Evolutionary conservation across 2,329 filamentous ascomycete species (phyloP).

Genomic region (Chlorencoelia australis): DNA sequence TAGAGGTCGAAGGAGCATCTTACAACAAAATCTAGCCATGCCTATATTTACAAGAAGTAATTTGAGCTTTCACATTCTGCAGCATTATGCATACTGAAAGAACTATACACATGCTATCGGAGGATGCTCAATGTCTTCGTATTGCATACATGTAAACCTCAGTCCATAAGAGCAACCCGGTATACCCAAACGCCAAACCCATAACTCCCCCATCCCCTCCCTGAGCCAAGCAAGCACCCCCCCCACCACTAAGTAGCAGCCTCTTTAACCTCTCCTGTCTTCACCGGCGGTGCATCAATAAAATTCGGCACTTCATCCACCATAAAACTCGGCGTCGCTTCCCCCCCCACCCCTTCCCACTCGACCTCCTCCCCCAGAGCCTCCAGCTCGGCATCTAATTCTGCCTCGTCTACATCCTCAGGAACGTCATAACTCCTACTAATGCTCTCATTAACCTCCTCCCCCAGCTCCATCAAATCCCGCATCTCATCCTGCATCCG

Average conservation of each 20-base stretch:
- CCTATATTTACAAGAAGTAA: no score
- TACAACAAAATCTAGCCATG: no score
- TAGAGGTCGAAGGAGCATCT: no score
- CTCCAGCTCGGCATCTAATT: conserved; percentile 93
- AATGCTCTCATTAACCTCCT: conserved; percentile 95
- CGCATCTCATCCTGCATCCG: conserved; percentile 98
- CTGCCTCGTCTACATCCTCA: conserved; percentile 92
- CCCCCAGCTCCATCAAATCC: conserved; percentile 92
- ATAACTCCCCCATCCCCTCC: background rate
- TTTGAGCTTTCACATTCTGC: no score
- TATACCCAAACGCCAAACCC: background rate
- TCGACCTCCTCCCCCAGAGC: conserved; percentile 91
- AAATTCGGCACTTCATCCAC: conserved; percentile 84
- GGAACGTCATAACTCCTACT: conserved; percentile 87
- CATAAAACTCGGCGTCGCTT: conserved; percentile 69
- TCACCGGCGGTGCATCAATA: conserved; percentile 79
- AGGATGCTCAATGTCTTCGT: no score
- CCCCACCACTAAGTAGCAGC: conserved; percentile 44
- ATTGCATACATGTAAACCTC: background rate
- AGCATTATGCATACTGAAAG: no score
- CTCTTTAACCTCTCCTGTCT: conserved; percentile 69
- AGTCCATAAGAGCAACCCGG: background rate
- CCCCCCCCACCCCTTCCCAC: conserved; percentile 54
- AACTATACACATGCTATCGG: no score
- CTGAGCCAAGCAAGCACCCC: background rate